phyloP scores from a whole-genome alignment of 768 basidiomycete genomes.

The Collybia nuda region DNA sequence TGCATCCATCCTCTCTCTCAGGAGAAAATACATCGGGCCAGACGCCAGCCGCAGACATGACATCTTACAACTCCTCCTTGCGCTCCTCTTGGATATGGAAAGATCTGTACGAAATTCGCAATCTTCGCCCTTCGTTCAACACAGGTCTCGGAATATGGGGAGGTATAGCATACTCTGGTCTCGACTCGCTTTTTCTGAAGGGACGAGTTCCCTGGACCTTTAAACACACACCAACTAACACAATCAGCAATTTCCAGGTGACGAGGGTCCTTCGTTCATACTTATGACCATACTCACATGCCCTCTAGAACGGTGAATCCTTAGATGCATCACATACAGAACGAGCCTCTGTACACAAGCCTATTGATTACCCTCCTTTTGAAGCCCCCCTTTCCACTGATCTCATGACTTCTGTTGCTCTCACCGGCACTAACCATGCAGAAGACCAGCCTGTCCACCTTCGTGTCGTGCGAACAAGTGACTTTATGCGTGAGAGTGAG shows the following conservation, averaged over 20 bases:
- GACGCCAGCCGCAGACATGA: conserved; percentile 55
- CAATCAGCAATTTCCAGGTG: conserved; percentile 23
- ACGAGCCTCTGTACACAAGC: conserved; percentile 60
- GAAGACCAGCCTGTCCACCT: conserved; percentile 95
- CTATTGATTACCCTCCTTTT: conserved; percentile 84
- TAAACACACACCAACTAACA: conserved; percentile 49
- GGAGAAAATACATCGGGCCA: conserved; percentile 7
- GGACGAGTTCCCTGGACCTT: conserved; percentile 95
- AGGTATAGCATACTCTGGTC: conserved; percentile 84
- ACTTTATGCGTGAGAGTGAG: conserved; percentile 24
- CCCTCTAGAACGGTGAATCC: conserved; percentile 20
- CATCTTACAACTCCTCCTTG: conserved; percentile 66
- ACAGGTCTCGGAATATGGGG: conserved; percentile 80
- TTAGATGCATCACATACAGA: conserved; percentile 73
- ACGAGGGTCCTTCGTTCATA: neutral
- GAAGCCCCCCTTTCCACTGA: conserved; percentile 92
- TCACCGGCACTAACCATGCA: conserved; percentile 95
- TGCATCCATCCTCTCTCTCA: conserved; percentile 30
- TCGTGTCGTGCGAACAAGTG: conserved; percentile 48
- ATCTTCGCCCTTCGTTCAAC: conserved; percentile 87
- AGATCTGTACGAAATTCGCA: conserved; percentile 88
- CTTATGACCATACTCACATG: neutral
- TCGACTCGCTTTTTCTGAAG: conserved; percentile 82
- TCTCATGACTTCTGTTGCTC: conserved; percentile 82
- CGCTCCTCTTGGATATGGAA: conserved; percentile 81